Evolutionary conservation across 176 grass and related monocot species (phyloP), one percentile per base, ranked within the genome.

Genomic region (Aegilops tauschii): DNA sequence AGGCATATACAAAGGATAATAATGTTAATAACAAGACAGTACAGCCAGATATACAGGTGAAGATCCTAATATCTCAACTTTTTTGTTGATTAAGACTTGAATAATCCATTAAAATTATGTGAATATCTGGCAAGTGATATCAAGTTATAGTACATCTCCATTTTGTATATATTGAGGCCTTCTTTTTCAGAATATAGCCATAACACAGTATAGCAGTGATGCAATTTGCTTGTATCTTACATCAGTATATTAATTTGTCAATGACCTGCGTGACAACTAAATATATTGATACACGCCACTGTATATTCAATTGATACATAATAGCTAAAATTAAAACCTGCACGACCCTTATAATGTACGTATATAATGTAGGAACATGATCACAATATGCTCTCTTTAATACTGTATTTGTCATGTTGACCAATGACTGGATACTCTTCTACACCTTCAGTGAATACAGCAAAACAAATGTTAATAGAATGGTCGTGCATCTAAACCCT

Each of bases 1-100:
- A 69, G 69, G 40, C 67, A n/a, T 68, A 92, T 27, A 84, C 85
- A 86, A 92, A 87, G 52, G 87, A 83, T 64, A 39, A 79, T 58
- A 44, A 44, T 44, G 72, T 56, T 45, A 90, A 74, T 72, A 83
- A 83, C 67, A 92, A 62, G 29, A 42, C 32, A 79, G 67, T 52
- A 65, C 85, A 87, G n/a, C 84, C 87, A 13, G 76, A 91, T 72
- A 67, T 78, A 50, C 86, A 89, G 92, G 42, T 94, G 78, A 84
- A 69, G 9, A 80, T 88, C 36, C 58, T 37, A 10, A 39, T 52
- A 37, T 42, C 78, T 83, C 25, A 73, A 27, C 25, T 65, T 71
- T 6, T 37, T 62, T 14, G 1, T 61, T 73, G 34, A 61, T 18
- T 12, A 78, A 83, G n/a, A 30, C 6, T 39, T 64, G 18, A 80